Base-by-base conservation (phyloP, 495 filamentous ascomycete genomes). In the Cudoniella acicularis region DNA sequence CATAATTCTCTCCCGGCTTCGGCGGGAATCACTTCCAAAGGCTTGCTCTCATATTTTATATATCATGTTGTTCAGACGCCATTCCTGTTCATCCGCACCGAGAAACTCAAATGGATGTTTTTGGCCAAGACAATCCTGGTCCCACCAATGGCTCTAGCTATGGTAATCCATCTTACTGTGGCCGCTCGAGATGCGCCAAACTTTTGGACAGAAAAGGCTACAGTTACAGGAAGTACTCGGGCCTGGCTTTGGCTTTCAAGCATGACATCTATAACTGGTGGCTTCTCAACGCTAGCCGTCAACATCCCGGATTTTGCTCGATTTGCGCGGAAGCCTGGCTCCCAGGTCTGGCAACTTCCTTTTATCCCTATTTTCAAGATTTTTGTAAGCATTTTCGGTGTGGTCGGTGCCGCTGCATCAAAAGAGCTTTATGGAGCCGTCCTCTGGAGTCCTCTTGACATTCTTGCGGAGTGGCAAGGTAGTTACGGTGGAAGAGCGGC, bases 391-490 rank as follows among this genome's bases (percentile, higher is more conserved):
- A 56, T 80, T 2, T 66, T 82, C 20, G 80, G 79, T 27, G 80
- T 83, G 48, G 72, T 81, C 25, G 75, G 75, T 20, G 77, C 81
- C 10, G 77, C 75, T 13, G 80, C 80, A 3, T 74, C 75, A n/a
- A 72, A 73, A 54, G 71, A 74, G 4, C 74, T 82, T 56, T 86
- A 81, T 66, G 79, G 80, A 17, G 73, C 87, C 1, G 75, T 87
- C 1, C 87, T 96, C 64, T 97, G 92, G 92, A 91, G 91, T 63
- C 92, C 92, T 0, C 81, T 96, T 1, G 79, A 83, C 10, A 80
- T 97, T 0, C 80, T 97, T 20, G 77, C 78, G 50, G 74, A 72
- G 22, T 96, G 96, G 75, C 80, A 96, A 8, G 46, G 56, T 0
- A 62, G 89, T 27, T 86, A 87, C 59, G 86, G 87, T 10, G 76